phyloP scores from a whole-genome alignment of 768 basidiomycete species.

The Suillus plorans region DNA sequence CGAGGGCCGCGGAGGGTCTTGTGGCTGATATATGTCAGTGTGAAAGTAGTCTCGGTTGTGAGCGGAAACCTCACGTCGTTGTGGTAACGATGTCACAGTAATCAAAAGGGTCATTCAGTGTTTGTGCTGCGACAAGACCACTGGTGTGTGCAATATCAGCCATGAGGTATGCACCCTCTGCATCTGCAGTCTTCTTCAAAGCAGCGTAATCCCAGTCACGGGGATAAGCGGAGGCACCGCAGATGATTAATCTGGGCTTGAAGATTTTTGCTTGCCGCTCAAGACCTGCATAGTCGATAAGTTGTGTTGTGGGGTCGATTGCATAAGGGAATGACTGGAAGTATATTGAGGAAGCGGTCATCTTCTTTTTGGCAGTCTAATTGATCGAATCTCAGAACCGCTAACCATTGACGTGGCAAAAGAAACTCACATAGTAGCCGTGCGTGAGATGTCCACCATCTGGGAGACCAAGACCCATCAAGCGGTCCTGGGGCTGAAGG shows the following conservation, averaged over 20 bases:
- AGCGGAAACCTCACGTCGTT: slow-evolving; percentile 66
- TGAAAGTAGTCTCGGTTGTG: background rate
- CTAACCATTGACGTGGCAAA: background rate
- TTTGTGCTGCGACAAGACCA: slow-evolving; percentile 90
- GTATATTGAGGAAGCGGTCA: slow-evolving; percentile 99
- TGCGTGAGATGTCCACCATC: slow-evolving; percentile 98
- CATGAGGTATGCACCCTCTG: slow-evolving; percentile 91
- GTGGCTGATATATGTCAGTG: slow-evolving; percentile 54
- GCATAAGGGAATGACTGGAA: slow-evolving; percentile 98
- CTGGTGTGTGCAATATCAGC: slow-evolving; percentile 98
- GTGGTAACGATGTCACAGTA: slow-evolving; percentile 98
- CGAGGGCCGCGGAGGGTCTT: slow-evolving; percentile 98
- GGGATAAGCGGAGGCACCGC: slow-evolving; percentile 98
- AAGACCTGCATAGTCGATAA: slow-evolving; percentile 85
- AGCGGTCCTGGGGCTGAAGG: slow-evolving; percentile 93
- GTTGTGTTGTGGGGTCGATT: slow-evolving; percentile 76
- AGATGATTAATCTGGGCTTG: slow-evolving; percentile 94
- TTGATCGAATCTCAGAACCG: slow-evolving; percentile 8
- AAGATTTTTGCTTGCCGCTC: slow-evolving; percentile 87
- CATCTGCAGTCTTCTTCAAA: slow-evolving; percentile 78
- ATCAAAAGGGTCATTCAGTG: slow-evolving; percentile 89
- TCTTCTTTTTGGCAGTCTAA: slow-evolving; percentile 98
- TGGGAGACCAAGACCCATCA: slow-evolving; percentile 98
- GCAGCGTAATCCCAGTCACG: slow-evolving; percentile 95
- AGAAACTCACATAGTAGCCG: slow-evolving; percentile 81